Percentiles rank a stretch among this genome's conserved stretches.
Evolutionary conservation across 441 rosid genomes (phyloP).

Genomic region (Corymbia citriodora): DNA sequence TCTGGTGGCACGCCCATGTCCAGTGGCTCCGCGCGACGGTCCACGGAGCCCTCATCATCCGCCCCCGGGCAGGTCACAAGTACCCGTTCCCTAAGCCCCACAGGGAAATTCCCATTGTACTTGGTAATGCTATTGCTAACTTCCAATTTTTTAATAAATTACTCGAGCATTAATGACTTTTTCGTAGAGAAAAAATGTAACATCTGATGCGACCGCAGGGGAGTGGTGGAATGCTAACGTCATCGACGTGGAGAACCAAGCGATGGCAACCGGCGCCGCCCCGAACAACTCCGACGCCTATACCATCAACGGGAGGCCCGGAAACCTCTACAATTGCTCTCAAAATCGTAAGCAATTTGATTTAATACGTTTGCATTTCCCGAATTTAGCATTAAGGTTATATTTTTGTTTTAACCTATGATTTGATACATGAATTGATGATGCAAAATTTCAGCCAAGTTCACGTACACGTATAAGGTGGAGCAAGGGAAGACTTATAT

Average conservation of each 20-base stretch:
- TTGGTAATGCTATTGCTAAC: slow-evolving; percentile 31
- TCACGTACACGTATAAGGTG: slow-evolving; percentile 46
- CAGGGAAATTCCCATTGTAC: slow-evolving; percentile 57
- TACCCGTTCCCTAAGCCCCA: slow-evolving; percentile 80
- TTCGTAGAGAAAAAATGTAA: neutral
- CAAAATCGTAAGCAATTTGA: slow-evolving; percentile 35
- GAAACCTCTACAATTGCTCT: slow-evolving; percentile 84
- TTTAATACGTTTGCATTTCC: neutral
- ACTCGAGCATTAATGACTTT: neutral
- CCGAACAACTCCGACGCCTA: slow-evolving; percentile 70
- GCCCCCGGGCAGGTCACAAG: slow-evolving; percentile 43
- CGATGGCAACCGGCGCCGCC: slow-evolving; percentile 38
- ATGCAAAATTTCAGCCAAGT: neutral
- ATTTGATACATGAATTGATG: neutral
- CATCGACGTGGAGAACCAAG: slow-evolving; percentile 43
- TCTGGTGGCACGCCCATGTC: neutral
- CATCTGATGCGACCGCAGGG: slow-evolving; percentile 23
- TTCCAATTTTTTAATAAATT: neutral
- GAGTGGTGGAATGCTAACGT: slow-evolving; percentile 92
- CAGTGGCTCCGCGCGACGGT: slow-evolving; percentile 5
- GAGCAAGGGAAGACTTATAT: slow-evolving; percentile 60
- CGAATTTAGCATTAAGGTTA: neutral
- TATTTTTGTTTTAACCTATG: neutral
- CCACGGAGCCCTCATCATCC: slow-evolving; percentile 62
- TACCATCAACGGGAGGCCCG: slow-evolving; percentile 82